phyloP scores from a whole-genome alignment of 306 rosid genomes.

The Astragalus glycyphyllos region DNA sequence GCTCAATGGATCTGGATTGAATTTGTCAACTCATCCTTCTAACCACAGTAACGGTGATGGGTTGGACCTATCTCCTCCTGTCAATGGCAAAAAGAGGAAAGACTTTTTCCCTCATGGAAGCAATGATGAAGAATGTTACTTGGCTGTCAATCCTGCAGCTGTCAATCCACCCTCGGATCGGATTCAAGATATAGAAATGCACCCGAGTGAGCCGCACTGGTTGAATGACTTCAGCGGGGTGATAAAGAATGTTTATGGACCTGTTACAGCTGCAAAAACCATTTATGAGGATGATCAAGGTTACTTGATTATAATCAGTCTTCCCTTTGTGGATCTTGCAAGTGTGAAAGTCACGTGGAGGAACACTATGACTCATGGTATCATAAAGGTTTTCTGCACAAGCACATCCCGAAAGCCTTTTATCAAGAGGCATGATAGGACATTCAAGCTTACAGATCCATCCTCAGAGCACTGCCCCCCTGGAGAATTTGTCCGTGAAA shows the following conservation, averaged over 20 bases:
- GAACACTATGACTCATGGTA: constrained; percentile 79
- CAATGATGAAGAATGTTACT: constrained; percentile 60
- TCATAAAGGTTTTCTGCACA: constrained; percentile 88
- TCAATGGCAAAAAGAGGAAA: constrained; percentile 73
- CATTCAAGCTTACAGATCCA: constrained; percentile 84
- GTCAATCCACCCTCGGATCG: constrained; percentile 79
- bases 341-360: constrained; percentile 96
- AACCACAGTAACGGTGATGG: constrained; percentile 67
- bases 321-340: constrained; percentile 86
- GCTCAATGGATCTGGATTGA: constrained; percentile 81
- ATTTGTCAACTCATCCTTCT: constrained; percentile 65
- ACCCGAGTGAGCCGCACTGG: constrained; percentile 65
- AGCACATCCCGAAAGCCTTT: constrained; percentile 80
- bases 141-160: constrained; percentile 72
- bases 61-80: constrained; percentile 76
- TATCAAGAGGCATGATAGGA: constrained; percentile 79
- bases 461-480: constrained; percentile 94
- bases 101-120: constrained; percentile 67
- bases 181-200: constrained; percentile 61
- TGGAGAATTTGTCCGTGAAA: constrained; percentile 90
- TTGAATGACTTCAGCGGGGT: constrained; percentile 80
- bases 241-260: constrained; percentile 79
- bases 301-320: constrained; percentile 78
- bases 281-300: constrained; percentile 87
- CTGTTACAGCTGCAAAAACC: constrained; percentile 91